Conservation (phyloP, 352 stramenopile species). For the Phytophthora palmivora region DNA sequence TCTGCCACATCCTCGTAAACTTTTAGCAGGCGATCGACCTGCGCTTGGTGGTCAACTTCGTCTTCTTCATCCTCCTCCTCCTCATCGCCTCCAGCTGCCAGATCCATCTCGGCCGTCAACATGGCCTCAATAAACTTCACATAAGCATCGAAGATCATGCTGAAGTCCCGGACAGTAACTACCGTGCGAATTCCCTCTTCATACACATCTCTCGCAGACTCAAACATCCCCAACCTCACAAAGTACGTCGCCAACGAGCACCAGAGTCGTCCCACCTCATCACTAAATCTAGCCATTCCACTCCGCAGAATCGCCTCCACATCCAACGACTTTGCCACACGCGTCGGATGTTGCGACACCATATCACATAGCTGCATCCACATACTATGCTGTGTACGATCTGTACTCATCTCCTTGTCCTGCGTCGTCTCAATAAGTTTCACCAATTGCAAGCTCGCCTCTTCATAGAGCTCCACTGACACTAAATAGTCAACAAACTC, state of each 20-base stretch:
- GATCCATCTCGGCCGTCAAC: conserved; percentile 96
- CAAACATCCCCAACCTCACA: conserved; percentile 96
- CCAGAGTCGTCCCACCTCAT: conserved; percentile 98
- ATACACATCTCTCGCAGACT: conserved; percentile 97
- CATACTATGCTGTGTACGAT: conserved; percentile 92
- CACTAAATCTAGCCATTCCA: conserved; percentile 92
- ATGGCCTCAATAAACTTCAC: conserved; percentile 98
- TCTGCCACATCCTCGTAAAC: conserved; percentile 95
- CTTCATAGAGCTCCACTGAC: conserved; percentile 72
- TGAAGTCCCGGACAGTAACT: conserved; percentile 96
- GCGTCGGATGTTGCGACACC: conserved; percentile 93
- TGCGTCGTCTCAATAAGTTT: conserved; percentile 73
- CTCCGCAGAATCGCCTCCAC: conserved; percentile 96
- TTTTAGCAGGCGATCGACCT: conserved; percentile 84
- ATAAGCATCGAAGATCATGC: conserved; percentile 99
- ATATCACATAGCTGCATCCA: conserved; percentile 98
- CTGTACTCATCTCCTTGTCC: conserved; percentile 36
- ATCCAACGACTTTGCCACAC: conserved; percentile 90
- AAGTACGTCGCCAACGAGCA: conserved; percentile 98
- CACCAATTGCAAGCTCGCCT: conserved; percentile 89
- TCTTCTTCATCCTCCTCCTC: conserved; percentile 79
- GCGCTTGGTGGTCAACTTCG: conserved; percentile 61
- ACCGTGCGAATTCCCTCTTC: conserved; percentile 89
- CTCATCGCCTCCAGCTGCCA: conserved; percentile 51
- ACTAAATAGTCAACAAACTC: conserved; percentile 86